Base-by-base conservation (phyloP, 176 grass and related monocot genomes). In the Oropetium thomaeum region DNA sequence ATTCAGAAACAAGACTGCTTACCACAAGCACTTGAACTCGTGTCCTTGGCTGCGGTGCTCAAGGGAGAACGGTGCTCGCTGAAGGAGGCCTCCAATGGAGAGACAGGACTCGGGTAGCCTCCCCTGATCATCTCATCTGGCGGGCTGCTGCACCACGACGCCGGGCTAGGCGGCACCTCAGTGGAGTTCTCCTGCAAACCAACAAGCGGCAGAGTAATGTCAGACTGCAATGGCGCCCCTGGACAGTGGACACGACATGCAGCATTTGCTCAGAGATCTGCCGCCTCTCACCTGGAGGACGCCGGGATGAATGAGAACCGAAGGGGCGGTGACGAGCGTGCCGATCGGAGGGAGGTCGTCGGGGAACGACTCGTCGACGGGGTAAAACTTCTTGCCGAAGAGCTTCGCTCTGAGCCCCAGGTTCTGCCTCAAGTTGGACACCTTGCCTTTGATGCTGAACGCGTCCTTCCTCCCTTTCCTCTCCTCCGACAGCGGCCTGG, bases 161-260 rank as follows among this genome's bases (percentile, higher is more conserved):
- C 96, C 39, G 96, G 96, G 67, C 96, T 99, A 6, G 96, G 96
- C 1, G 96, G 96, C 39, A 99, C 92, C 87, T 99, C 96, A 0
- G 96, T 99, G 51, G 90, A 96, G 85, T 99, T 99, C 76, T 96
- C 96, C 96, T 96, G 92, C 76, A 57, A 82, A 9, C 67, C 69
- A 53, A 65, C 14, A 58, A 77, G 34, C 49, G 53, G 13, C 35
- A 73, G 7, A 34, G 26, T 31, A 22, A 27, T 42, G n/a, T 76
- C 51, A 63, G 67, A 52, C 49, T 63, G 38, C 33, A 5, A 45
- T 17, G 32, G 34, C 22, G 25, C 28, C 22, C 35, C 48, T 5
- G 23, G 45, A 15, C 6, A 38, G 39, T 5, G 23, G 45, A 15
- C 6, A 38, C 12, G 9, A 23, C 7, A 38, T 23, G 10, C 59